phyloP scores from a whole-genome alignment of 2,329 filamentous ascomycete genomes.

The Clonostachys chloroleuca region DNA sequence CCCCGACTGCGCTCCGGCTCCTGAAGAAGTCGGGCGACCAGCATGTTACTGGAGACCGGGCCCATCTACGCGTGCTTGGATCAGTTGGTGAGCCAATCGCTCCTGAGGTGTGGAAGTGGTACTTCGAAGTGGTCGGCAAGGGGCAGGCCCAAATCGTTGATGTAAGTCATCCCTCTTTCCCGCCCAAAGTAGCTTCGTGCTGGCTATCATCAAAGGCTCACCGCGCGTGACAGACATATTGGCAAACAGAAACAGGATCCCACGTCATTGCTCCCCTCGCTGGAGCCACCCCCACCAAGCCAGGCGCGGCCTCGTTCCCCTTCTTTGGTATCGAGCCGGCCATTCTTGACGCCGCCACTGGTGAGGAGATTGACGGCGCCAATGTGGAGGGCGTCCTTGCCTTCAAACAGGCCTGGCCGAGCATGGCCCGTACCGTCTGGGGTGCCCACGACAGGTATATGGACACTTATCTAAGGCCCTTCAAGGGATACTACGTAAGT shows the following conservation, averaged over 20 bases:
- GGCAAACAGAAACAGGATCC: conserved; percentile 98
- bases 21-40: conserved; percentile 94
- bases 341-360: conserved; percentile 94
- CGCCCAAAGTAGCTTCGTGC: background rate
- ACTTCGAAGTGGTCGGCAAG: conserved; percentile 91
- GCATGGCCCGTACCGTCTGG: conserved; percentile 97
- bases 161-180: conserved; percentile 51
- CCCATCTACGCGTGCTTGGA: conserved; percentile 87
- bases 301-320: conserved; percentile 88
- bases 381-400: conserved; percentile 95
- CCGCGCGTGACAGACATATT: conserved; percentile 71
- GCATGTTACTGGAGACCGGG: conserved; percentile 74
- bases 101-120: conserved; percentile 99
- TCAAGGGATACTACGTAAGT: conserved; percentile 94
- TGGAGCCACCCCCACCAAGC: conserved; percentile 93
- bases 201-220: background rate
- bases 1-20: conserved; percentile 86
- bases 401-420: conserved; percentile 97
- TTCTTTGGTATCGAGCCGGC: conserved; percentile 98
- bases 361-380: conserved; percentile 89
- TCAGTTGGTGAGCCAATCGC: conserved; percentile 99
- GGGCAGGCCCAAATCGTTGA: conserved; percentile 91
- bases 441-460: conserved; percentile 97
- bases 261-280: conserved; percentile 92
- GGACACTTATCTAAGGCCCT: conserved; percentile 97